Evolutionary conservation across 345 rosid genomes (phyloP).

Genomic region (Carallia brachiata): DNA sequence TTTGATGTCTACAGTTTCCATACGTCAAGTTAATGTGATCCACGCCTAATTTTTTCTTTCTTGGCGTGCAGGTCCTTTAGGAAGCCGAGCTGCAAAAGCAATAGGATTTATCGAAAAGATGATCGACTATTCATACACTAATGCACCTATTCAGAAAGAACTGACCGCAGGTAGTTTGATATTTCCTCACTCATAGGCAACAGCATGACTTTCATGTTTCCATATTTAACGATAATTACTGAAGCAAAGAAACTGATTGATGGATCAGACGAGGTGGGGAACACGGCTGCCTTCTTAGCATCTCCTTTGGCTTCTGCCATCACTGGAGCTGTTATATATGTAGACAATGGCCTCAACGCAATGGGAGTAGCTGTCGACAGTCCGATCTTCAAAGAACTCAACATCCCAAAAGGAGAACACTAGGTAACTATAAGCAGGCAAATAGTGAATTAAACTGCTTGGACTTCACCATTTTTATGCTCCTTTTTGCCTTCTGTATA

Average conservation of each 20-base stretch:
- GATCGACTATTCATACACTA: slow-evolving; percentile 78
- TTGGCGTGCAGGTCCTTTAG: slow-evolving; percentile 50
- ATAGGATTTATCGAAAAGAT: slow-evolving; percentile 75
- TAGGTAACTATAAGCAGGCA: slow-evolving; percentile 22
- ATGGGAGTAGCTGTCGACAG: slow-evolving; percentile 95
- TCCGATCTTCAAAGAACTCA: slow-evolving; percentile 72
- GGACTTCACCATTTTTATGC: neutral
- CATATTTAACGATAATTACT: neutral
- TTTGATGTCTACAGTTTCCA: neutral
- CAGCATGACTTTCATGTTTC: no score
- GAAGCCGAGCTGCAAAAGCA: slow-evolving; percentile 82
- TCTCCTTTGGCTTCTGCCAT: slow-evolving; percentile 94
- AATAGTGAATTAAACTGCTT: neutral
- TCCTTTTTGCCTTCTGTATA: neutral
- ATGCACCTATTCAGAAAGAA: slow-evolving; percentile 87
- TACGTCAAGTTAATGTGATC: neutral
- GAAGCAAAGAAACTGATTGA: slow-evolving; percentile 8
- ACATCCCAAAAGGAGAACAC: slow-evolving; percentile 53
- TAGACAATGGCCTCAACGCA: slow-evolving; percentile 91
- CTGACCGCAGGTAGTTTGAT: slow-evolving; percentile 63
- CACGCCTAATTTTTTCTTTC: neutral
- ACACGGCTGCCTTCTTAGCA: slow-evolving; percentile 85
- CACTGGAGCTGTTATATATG: slow-evolving; percentile 81
- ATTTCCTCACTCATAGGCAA: no score
- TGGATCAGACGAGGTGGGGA: slow-evolving; percentile 87